Evolutionary conservation across 2,329 filamentous ascomycete genomes (phyloP).

Genomic region (Chrysosporium keratinophilum): DNA sequence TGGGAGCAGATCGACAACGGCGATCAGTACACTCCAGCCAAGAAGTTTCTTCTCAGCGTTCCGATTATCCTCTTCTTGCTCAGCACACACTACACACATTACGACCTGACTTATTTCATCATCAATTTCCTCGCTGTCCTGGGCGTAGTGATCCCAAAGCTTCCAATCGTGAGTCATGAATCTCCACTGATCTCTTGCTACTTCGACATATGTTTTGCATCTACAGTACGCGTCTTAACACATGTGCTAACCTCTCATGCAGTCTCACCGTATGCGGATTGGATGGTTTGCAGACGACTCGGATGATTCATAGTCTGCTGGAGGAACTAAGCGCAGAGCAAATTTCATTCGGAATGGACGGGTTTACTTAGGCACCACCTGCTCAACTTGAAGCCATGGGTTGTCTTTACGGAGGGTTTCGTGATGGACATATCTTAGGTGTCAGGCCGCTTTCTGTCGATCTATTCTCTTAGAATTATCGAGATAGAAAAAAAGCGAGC

Average conservation of each 20-base stretch:
- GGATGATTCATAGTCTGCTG: conserved; percentile 31
- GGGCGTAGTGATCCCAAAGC: conserved; percentile 87
- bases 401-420: conserved; percentile 4
- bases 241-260: conserved; percentile 27
- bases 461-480: conserved; percentile 6
- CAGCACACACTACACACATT: conserved; percentile 98
- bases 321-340: conserved; percentile 5
- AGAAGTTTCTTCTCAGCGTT: conserved; percentile 93
- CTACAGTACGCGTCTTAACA: conserved; percentile 2
- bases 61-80: conserved; percentile 89
- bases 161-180: conserved; percentile 75
- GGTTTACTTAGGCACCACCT: not conserved
- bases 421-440: conserved; percentile 3
- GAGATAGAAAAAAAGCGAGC: conserved; percentile 11
- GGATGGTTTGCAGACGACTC: conserved; percentile 61
- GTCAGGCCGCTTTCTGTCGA: conserved; percentile 6
- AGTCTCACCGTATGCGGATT: conserved; percentile 71
- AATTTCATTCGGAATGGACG: not conserved
- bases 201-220: not conserved
- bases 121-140: conserved; percentile 93
- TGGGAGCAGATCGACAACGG: conserved; percentile 99
- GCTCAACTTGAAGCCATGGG: not conserved
- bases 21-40: conserved; percentile 94
- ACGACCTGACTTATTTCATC: conserved; percentile 91
- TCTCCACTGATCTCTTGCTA: not conserved